Evolutionary conservation across 257 asterid genomes (phyloP), one percentile per base, ranked within the genome.

Genomic region (Misopates orontium): DNA sequence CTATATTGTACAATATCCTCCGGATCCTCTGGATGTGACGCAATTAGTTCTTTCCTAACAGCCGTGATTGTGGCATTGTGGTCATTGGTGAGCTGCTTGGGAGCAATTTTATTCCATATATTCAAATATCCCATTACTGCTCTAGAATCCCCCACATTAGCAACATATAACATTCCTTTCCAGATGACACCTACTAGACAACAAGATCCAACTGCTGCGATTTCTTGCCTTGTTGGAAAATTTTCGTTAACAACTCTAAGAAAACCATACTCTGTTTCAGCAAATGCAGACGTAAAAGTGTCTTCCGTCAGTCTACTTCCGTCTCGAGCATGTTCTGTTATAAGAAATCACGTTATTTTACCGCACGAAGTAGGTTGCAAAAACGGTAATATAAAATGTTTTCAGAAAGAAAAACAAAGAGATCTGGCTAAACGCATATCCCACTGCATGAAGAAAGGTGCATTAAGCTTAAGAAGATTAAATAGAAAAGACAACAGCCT

Each of bases 101-200:
- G 36, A 28, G 7, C 36, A 28, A 28, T 7, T 28, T 28, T 28
- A 7, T 28, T 28, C 3, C 4, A 28, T 28, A 2, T 28, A 66
- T 74, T 81, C 24, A 67, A 59, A 67, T 49, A 67, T 63, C 94
- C 98, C 40, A 91, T 45, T 11, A 89, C 95, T 15, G 96, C 96
- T 75, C 95, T 75, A 4, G 95, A 91, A 73, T 89, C 95, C 17
- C 98, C 98, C 32, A 91, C 71, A 72, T 91, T 88, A 59, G 95
- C 96, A 64, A 89, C 56, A 66, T 71, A 82, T 31, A 91, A 51
- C 7, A 73, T 76, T 22, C 79, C 67, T 39, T 74, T 69, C 86
- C 87, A 82, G 48, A 91, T 83, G 22, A 89, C 83, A 42, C 89
- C 98, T 39, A 91, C 95, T 47, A 91, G 77, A 67, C 98, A 85